A percentile compares a stretch with the other conserved stretches of the same genome.
phyloP scores from a whole-genome alignment of 2,329 filamentous ascomycete genomes.

The Hymenoscyphus salicellus region DNA sequence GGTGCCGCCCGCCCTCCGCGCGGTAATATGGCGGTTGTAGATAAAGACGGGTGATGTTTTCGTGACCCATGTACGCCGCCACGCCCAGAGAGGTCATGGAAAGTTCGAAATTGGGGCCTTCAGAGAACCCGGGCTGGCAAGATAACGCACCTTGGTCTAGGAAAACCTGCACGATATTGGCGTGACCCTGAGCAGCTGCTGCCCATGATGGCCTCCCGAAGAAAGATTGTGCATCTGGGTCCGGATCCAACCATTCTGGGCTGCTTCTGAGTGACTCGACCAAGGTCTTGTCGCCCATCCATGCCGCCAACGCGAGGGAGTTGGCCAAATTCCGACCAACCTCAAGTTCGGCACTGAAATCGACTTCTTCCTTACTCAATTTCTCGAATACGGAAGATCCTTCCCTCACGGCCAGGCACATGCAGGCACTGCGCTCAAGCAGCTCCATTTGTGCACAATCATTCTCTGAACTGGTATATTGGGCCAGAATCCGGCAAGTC shows the following conservation, averaged over 20 bases:
- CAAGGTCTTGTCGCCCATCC: conserved; percentile 2
- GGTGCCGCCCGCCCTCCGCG: neutral
- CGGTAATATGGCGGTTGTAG: neutral
- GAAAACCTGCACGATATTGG: neutral
- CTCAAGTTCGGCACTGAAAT: neutral
- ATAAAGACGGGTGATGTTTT: conserved; percentile 1
- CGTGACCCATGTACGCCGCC: conserved; percentile 1
- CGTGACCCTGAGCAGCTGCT: conserved; percentile 2
- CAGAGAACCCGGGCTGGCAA: neutral
- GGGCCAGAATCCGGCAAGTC: neutral
- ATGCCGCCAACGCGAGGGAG: neutral
- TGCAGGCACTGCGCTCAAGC: neutral
- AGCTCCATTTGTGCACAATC: neutral
- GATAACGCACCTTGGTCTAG: neutral
- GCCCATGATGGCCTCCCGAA: conserved; percentile 5
- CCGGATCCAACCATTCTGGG: neutral
- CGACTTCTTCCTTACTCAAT: neutral
- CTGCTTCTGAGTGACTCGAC: neutral
- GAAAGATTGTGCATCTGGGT: conserved; percentile 1
- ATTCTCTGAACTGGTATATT: neutral
- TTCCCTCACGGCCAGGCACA: conserved; percentile 2
- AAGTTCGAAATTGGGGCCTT: neutral
- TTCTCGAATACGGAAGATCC: neutral
- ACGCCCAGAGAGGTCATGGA: neutral
- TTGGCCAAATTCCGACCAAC: neutral